Evolutionary conservation across 176 grass and related monocot species (phyloP).

Genomic region (Dactylis glomerata): DNA sequence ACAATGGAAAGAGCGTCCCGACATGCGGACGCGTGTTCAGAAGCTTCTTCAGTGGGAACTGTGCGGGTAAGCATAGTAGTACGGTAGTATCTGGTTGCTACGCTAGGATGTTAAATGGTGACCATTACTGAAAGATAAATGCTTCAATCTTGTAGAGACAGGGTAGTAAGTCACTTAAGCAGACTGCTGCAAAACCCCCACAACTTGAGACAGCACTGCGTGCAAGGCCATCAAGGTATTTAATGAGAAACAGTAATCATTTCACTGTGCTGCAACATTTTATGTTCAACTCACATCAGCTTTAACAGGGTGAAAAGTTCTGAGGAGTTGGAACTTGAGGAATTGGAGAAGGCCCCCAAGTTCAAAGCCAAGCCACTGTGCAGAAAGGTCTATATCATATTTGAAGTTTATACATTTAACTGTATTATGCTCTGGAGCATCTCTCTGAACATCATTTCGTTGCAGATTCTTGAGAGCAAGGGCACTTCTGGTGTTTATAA

Average conservation of each 20-base stretch:
- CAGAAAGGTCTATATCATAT: slow-evolving; percentile 55
- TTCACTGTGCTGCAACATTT: not conserved
- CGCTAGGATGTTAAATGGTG: not conserved
- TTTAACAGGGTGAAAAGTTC: slow-evolving; percentile 75
- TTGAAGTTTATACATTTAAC: not conserved
- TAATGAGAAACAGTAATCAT: not conserved
- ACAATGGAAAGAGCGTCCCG: slow-evolving; percentile 78
- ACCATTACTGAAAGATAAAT: slow-evolving; percentile 27
- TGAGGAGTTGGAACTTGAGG: slow-evolving; percentile 85
- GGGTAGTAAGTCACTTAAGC: slow-evolving; percentile 46
- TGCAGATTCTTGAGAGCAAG: slow-evolving; percentile 90
- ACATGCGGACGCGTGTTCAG: slow-evolving; percentile 51
- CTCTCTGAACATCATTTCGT: not conserved
- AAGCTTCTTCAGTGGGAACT: slow-evolving; percentile 57
- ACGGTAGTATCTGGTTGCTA: not conserved
- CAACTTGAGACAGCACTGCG: slow-evolving; percentile 77
- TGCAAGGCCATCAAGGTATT: slow-evolving; percentile 69
- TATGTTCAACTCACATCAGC: slow-evolving; percentile 17
- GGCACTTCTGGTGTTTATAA: slow-evolving; percentile 47
- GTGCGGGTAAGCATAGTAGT: slow-evolving; percentile 37
- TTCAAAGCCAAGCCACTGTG: slow-evolving; percentile 91
- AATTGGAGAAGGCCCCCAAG: slow-evolving; percentile 81
- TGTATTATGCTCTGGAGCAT: slow-evolving; percentile 7
- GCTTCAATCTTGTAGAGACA: slow-evolving; percentile 56
- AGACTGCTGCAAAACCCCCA: slow-evolving; percentile 58